Evolutionary conservation across 2,329 filamentous ascomycete species (phyloP).

Genomic region (Alternaria triticimaculans): DNA sequence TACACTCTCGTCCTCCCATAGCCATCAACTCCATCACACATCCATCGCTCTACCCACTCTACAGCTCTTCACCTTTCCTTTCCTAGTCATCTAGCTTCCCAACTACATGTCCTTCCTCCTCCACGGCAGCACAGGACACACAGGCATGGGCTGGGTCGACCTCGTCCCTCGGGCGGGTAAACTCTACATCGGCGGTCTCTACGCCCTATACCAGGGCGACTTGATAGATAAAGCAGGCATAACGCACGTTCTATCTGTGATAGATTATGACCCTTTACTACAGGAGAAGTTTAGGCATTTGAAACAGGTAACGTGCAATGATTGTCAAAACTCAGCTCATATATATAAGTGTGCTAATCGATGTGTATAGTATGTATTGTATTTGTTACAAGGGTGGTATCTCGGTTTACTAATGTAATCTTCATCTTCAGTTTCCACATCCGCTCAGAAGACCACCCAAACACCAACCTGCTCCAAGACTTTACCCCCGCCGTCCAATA

Average conservation of each 20-base stretch:
- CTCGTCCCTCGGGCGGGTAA: slow-evolving; percentile 42
- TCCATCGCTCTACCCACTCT: not conserved
- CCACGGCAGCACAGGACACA: slow-evolving; percentile 38
- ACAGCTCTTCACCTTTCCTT: not conserved
- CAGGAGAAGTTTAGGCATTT: slow-evolving; percentile 35
- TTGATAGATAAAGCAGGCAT: slow-evolving; percentile 40
- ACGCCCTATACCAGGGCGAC: slow-evolving; percentile 51
- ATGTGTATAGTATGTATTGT: not conserved
- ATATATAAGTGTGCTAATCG: no score
- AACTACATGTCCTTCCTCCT: slow-evolving; percentile 41
- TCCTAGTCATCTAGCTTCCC: not conserved
- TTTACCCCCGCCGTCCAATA: slow-evolving; percentile 30
- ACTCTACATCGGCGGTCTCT: slow-evolving; percentile 52
- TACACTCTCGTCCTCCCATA: not conserved
- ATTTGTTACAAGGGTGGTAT: no score
- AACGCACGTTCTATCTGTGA: slow-evolving; percentile 42
- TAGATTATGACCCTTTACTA: slow-evolving; percentile 41
- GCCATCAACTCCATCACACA: not conserved
- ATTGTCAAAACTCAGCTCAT: no score
- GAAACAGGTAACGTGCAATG: slow-evolving; percentile 18
- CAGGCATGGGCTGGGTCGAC: slow-evolving; percentile 50
- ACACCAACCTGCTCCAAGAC: slow-evolving; percentile 37
- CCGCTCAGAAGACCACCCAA: slow-evolving; percentile 42
- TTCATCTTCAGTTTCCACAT: slow-evolving; percentile 24
- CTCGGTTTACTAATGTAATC: not conserved